These are phyloP conservation scores for Annulohypoxylon stygium DNA, from an alignment of 495 filamentous ascomycete species.

Conservation along the genomic window DNA sequence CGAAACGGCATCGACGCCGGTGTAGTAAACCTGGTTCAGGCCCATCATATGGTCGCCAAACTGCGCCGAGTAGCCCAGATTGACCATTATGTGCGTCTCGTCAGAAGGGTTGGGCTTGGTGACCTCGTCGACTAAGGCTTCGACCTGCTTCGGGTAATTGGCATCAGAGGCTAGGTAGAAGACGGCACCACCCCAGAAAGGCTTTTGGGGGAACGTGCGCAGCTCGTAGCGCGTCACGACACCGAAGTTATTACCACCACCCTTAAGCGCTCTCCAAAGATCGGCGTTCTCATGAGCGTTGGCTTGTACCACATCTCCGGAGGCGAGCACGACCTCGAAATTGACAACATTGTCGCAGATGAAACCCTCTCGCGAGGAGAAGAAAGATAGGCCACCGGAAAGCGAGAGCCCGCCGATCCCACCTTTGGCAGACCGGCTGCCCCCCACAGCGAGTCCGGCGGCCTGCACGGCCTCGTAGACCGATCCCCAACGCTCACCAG, in stretches of 20 bases:
- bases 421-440: neutral
- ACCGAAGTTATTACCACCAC: conserved; percentile 3
- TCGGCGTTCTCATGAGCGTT: neutral
- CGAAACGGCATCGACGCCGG: neutral
- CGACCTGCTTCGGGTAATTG: neutral
- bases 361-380: conserved; percentile 28
- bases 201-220: neutral
- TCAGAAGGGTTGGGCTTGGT: neutral
- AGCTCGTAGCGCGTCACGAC: neutral
- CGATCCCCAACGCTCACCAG: conserved; percentile 32
- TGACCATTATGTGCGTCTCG: conserved; percentile 1
- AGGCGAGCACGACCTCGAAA: neutral
- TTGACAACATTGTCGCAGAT: conserved; percentile 6
- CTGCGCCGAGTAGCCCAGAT: neutral
- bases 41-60: conserved; percentile 2
- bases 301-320: neutral
- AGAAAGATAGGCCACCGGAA: conserved; percentile 22
- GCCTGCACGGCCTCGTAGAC: conserved; percentile 35
- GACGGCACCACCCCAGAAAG: neutral
- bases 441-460: conserved; percentile 49
- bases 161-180: neutral
- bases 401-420: conserved; percentile 22
- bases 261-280: neutral
- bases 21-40: conserved; percentile 41
- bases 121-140: neutral